phyloP scores from a whole-genome alignment of 2,329 filamentous ascomycete genomes.

The Talaromyces sp. region DNA sequence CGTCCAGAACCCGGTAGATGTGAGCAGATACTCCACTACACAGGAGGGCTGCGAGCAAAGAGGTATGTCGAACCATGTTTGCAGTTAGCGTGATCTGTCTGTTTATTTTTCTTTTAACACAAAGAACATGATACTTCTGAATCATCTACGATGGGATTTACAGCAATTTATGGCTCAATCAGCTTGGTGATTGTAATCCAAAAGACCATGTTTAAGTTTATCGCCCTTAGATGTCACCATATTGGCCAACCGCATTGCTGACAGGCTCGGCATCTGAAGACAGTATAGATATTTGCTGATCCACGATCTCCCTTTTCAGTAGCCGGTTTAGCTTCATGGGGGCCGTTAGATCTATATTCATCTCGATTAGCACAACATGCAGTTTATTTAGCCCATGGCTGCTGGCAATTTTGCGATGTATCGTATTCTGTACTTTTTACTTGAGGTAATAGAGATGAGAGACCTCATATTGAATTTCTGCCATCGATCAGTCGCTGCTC shows the following conservation, averaged over 20 bases:
- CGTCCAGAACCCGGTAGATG: constrained; percentile 21
- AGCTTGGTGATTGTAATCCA: not conserved
- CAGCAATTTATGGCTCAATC: not conserved
- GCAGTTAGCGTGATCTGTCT: not conserved
- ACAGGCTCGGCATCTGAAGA: not conserved
- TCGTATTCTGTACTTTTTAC: not conserved
- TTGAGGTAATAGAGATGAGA: too few species aligned
- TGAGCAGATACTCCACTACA: constrained; percentile 9
- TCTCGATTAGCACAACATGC: not conserved
- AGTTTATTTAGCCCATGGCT: not conserved
- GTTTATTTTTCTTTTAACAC: not conserved
- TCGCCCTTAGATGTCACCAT: not conserved
- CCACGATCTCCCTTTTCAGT: not conserved
- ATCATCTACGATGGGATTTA: not conserved
- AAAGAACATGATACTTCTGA: not conserved
- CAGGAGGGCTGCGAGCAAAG: not conserved
- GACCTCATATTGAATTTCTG: not conserved
- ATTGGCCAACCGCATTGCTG: not conserved
- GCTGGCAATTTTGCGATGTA: not conserved
- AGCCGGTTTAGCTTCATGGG: not conserved
- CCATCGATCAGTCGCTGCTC: not conserved
- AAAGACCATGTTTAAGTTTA: not conserved
- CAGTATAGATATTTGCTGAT: not conserved
- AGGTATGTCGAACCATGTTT: not conserved
- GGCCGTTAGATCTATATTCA: not conserved